These are phyloP conservation scores for Ceratobasidium sp. DNA, from an alignment of 1,284 basidiomycete genomes.

Conservation along the genomic window DNA sequence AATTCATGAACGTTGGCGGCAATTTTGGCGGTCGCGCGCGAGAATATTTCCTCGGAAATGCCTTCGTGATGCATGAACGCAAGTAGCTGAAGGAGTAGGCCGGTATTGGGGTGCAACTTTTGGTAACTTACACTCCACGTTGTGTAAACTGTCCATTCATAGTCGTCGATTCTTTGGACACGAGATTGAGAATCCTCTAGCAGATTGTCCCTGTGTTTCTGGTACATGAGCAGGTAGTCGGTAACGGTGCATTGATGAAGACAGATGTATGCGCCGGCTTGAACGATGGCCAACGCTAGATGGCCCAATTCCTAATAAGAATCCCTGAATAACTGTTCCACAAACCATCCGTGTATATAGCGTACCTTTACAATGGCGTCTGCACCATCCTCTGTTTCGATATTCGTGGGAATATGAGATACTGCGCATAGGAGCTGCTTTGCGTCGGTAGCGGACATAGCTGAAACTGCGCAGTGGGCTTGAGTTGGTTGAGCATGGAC, in stretches of 20 bases:
- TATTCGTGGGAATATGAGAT: background rate
- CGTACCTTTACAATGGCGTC: background rate
- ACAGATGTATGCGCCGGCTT: constrained; percentile 25
- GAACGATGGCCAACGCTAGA: constrained; percentile 15
- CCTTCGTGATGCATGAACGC: constrained; percentile 19
- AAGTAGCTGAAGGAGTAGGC: background rate
- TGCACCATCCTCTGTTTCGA: background rate
- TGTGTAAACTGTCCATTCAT: background rate
- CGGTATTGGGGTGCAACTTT: background rate
- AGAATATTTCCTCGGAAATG: background rate
- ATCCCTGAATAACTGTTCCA: background rate
- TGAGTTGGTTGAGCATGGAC: background rate
- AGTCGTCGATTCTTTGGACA: background rate
- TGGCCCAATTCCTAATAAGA: constrained; percentile 1
- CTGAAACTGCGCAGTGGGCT: background rate
- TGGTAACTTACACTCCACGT: constrained; percentile 6
- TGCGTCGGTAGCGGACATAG: background rate
- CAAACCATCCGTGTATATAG: background rate
- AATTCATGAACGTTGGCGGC: background rate
- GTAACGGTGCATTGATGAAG: too few species aligned
- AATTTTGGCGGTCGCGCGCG: background rate
- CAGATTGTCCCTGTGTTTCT: background rate
- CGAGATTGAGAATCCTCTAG: background rate
- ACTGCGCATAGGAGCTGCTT: background rate
- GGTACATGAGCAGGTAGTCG: background rate